phyloP scores from a whole-genome alignment of 176 grass and related monocot species.

The Themeda triandra region DNA sequence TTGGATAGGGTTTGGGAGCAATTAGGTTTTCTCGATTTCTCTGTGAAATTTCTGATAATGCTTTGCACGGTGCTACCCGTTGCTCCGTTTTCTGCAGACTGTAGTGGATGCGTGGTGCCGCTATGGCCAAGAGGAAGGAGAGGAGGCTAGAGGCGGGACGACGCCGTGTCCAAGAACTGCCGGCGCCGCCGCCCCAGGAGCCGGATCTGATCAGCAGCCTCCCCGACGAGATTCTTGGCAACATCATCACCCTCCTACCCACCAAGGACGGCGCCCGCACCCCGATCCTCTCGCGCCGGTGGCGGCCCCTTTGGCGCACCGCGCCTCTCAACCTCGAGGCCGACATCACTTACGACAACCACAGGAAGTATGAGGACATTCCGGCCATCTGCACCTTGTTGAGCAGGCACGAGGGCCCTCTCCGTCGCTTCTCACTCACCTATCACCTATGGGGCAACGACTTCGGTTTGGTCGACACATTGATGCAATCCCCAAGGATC shows the following conservation, averaged over 20 bases:
- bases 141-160: neutral
- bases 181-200: neutral
- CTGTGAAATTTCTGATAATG: neutral
- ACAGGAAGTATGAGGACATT: too few species aligned
- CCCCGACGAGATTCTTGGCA: neutral
- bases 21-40: neutral
- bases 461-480: neutral
- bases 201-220: neutral
- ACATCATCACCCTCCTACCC: neutral
- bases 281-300: neutral
- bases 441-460: too few species aligned
- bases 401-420: neutral
- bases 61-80: neutral
- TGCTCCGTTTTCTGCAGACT: neutral
- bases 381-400: neutral
- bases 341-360: neutral
- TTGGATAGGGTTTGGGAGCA: neutral
- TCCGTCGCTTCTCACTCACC: neutral
- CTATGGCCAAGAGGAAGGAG: neutral
- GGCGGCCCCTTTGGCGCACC: neutral
- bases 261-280: neutral
- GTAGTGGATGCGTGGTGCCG: neutral
- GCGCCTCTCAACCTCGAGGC: neutral
- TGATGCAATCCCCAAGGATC: neutral
- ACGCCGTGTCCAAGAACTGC: neutral